Conservation (phyloP, 2,329 filamentous ascomycete genomes). For the Aureobasidium musti region DNA sequence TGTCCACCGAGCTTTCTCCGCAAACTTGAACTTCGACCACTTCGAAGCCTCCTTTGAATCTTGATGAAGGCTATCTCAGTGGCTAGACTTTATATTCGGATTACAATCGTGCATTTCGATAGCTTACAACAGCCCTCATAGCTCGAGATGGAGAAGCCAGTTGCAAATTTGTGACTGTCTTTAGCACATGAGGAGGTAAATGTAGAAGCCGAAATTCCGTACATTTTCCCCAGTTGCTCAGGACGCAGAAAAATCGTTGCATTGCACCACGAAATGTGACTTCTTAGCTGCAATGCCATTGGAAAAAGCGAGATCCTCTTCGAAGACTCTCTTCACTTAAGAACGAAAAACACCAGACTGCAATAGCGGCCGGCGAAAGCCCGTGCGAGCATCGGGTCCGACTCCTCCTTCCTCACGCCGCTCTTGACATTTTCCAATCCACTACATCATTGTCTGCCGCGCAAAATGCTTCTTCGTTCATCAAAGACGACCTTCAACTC, state of each 20-base stretch:
- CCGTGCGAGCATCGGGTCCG: conserved; percentile 1
- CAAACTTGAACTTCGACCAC: neutral
- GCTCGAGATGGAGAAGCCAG: no score
- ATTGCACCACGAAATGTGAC: neutral
- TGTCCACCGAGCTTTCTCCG: conserved; percentile 15
- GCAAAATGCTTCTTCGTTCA: neutral
- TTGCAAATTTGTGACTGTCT: no score
- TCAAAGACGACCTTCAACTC: neutral
- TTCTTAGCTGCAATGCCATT: neutral
- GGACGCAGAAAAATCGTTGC: neutral
- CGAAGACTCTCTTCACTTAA: neutral
- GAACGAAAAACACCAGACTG: neutral
- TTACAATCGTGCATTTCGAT: no score
- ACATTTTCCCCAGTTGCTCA: neutral
- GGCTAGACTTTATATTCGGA: no score
- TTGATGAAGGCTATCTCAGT: no score
- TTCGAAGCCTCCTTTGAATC: no score
- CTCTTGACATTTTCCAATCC: neutral
- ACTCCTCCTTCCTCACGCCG: neutral
- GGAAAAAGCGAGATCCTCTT: neutral
- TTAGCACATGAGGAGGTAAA: no score
- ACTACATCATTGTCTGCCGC: neutral
- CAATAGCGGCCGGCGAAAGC: neutral
- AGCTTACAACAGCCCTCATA: no score
- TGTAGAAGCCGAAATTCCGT: neutral